phyloP scores from a whole-genome alignment of 192 early-diverging fungal genomes.

The Coemansia reversa region DNA sequence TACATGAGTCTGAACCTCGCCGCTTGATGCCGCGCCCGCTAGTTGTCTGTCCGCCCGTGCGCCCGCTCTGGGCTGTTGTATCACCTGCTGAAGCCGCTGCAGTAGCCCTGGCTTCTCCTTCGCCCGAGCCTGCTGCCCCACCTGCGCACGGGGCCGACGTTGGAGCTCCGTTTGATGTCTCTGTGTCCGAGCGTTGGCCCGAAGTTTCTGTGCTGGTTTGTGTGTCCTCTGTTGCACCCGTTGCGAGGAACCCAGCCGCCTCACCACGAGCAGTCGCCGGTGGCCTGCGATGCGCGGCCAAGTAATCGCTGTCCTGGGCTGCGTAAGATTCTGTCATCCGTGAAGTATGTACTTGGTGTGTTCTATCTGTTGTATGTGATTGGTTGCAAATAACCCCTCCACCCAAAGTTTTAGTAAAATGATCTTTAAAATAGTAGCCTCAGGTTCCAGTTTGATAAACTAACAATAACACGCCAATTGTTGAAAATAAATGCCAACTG shows the following conservation, averaged over 20 bases:
- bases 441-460: no score
- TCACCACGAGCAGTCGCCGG: constrained; percentile 15
- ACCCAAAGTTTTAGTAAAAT: no score
- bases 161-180: no score
- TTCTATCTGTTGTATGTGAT: neutral
- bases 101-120: neutral
- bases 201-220: neutral
- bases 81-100: neutral
- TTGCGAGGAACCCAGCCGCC: constrained; percentile 6
- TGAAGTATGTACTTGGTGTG: neutral
- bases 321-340: constrained; percentile 51
- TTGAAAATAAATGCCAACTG: neutral
- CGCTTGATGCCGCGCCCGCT: constrained; percentile 39
- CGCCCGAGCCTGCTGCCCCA: no score
- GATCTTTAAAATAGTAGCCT: no score
- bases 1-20: constrained; percentile 46
- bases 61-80: neutral
- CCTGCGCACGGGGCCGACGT: no score
- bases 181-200: no score
- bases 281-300: constrained; percentile 39
- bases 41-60: neutral
- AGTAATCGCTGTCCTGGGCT: constrained; percentile 50
- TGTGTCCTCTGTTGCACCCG: neutral
- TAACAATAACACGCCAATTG: neutral
- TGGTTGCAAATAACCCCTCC: no score